Evolutionary conservation across 768 basidiomycete genomes (phyloP), one percentile per base, ranked within the genome.

Genomic region (Pleurotus pulmonarius): DNA sequence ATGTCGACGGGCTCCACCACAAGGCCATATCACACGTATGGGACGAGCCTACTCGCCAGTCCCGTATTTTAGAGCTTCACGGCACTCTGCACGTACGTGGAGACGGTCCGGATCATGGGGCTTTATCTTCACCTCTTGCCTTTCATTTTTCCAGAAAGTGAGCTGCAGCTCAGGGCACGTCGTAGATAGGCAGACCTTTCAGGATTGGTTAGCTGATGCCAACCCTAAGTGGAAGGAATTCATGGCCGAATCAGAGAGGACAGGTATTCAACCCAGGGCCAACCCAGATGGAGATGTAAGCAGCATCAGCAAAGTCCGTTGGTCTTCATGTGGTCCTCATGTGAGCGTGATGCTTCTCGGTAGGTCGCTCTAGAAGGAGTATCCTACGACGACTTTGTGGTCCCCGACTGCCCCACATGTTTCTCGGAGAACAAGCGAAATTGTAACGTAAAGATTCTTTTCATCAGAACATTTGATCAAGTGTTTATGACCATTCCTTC

Each of bases 1-100:
- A 91, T 61, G 95, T 98, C n/a, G 96, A 98, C 64, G 94, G 94
- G 2, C 81, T 98, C 5, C 95, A 98, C 65, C 86, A 86, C 51
- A 92, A 91, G 70, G 90, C 92, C 6, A 70, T 90, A 16, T 56
- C 70, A 72, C 62, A 65, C 48, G 60, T 69, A 40, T 65, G 76
- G 80, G 58, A 73, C 69, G 71, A 70, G 65, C 59, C 71, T 67
- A 65, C 64, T n/a, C 65, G 68, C 48, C 71, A 60, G 52, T 68
- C 61, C 67, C 71, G 63, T 22, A 85, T 94, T 44, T 74, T 97
- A 20, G 92, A 96, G 67, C 80, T 98, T 6, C 94, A 98, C 67
- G 94, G 94, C 16, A 92, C 88, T 15, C 70, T 98, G 9, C 90
- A 92, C 69, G 92, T 92, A 59, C 26, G 61, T 57, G 11, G 24